These are phyloP conservation scores for Rhodotorula mucilaginosa DNA, from an alignment of 1,284 basidiomycete genomes.

Conservation along the genomic window DNA sequence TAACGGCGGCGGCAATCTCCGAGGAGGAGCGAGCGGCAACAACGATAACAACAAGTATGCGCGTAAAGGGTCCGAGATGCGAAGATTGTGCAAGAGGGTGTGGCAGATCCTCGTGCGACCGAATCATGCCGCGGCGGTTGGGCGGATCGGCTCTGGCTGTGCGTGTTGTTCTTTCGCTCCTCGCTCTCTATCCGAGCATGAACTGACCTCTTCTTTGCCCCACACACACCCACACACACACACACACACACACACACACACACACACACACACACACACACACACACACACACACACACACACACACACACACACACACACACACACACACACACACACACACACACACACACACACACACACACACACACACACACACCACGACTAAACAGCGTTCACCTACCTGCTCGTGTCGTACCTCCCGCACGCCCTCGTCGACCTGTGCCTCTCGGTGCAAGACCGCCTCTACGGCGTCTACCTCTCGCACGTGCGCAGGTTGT, in stretches of 20 bases:
- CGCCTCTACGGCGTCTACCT: conserved; percentile 22
- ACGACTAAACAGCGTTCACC: conserved; percentile 14
- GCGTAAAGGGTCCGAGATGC: conserved; percentile 17
- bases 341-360: too few species aligned
- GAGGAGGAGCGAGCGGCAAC: too few species aligned
- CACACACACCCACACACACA: too few species aligned
- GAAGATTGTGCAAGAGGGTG: conserved; percentile 16
- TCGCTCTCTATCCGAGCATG: too few species aligned
- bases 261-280: too few species aligned
- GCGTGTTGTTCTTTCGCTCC: neutral
- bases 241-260: too few species aligned
- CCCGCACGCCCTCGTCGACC: conserved; percentile 24
- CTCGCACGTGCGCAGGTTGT: conserved; percentile 9
- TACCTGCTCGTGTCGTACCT: conserved; percentile 24
- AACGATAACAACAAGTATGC: neutral
- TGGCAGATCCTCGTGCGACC: conserved; percentile 25
- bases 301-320: too few species aligned
- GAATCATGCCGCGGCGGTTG: neutral
- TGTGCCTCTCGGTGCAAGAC: conserved; percentile 22
- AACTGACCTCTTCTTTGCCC: too few species aligned
- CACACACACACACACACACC: too few species aligned
- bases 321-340: too few species aligned
- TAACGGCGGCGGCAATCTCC: too few species aligned
- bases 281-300: too few species aligned
- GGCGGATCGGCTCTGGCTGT: conserved; percentile 27